These are phyloP conservation scores for Boletellus ananiceps DNA, from an alignment of 768 basidiomycete species.

Conservation along the genomic window DNA sequence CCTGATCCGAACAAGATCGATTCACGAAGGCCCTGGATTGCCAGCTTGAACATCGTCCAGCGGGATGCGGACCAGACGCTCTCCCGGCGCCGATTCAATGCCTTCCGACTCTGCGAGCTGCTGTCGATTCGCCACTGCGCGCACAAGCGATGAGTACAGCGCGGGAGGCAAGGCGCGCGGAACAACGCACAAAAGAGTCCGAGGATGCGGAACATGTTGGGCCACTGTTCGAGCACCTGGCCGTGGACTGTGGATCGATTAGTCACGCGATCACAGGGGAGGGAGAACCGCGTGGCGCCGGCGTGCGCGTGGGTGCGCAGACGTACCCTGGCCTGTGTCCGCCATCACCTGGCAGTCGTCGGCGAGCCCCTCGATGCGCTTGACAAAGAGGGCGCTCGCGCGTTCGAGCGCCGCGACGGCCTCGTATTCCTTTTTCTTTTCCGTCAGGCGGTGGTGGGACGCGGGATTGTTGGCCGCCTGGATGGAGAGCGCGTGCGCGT, in stretches of 20 bases:
- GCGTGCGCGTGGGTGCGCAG: neutral
- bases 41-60: constrained; percentile 55
- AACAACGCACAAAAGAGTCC: constrained; percentile 56
- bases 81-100: constrained; percentile 36
- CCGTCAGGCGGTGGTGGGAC: constrained; percentile 51
- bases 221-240: constrained; percentile 76
- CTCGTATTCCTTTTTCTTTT: constrained; percentile 81
- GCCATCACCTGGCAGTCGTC: constrained; percentile 78
- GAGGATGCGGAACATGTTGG: constrained; percentile 77
- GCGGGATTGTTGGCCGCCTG: constrained; percentile 41
- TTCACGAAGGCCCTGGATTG: constrained; percentile 10
- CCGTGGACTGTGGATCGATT: constrained; percentile 53
- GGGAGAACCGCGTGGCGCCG: no score
- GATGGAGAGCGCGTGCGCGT: constrained; percentile 34
- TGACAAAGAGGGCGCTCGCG: constrained; percentile 57
- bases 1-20: neutral
- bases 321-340: constrained; percentile 63
- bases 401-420: constrained; percentile 69
- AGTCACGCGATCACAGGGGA: neutral
- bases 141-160: neutral
- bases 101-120: constrained; percentile 23
- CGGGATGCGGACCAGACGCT: constrained; percentile 69
- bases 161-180: neutral
- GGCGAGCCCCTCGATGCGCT: constrained; percentile 62
- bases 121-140: constrained; percentile 48